Conservation (phyloP, 1,284 basidiomycete genomes). For the Tilletiopsis washingtonensis region DNA sequence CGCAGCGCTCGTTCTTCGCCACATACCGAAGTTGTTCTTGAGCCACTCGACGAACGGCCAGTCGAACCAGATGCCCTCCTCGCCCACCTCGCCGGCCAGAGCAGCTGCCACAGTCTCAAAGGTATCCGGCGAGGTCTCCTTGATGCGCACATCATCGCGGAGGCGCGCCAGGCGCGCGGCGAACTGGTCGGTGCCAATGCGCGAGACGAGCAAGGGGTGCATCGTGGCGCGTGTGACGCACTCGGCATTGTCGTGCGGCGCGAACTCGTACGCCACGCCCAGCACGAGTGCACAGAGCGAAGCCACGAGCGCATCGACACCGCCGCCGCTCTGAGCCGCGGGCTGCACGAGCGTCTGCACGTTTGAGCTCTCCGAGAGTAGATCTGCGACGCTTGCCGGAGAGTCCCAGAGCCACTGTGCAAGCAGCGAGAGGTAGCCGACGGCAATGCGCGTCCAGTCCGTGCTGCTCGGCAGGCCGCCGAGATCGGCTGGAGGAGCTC, state of each 20-base stretch:
- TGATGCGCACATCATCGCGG: constrained; percentile 85
- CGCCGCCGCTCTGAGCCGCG: constrained; percentile 78
- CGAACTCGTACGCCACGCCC: constrained; percentile 68
- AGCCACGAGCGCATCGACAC: constrained; percentile 73
- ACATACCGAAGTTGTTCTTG: constrained; percentile 86
- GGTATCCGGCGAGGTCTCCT: constrained; percentile 72
- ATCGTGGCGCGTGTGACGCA: constrained; percentile 11
- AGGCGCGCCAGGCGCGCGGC: constrained; percentile 76
- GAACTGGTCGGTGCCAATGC: constrained; percentile 76
- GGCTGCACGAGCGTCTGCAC: constrained; percentile 73
- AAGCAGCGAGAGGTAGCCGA: constrained; percentile 74
- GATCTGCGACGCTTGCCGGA: constrained; percentile 74
- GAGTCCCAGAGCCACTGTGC: constrained; percentile 97
- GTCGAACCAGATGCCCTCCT: constrained; percentile 93
- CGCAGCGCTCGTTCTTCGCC: background rate
- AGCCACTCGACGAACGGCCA: constrained; percentile 99
- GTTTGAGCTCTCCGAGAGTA: constrained; percentile 77
- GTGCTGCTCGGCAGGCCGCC: constrained; percentile 12
- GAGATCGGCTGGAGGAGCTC: background rate
- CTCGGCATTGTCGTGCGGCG: constrained; percentile 2
- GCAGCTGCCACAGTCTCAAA: constrained; percentile 37
- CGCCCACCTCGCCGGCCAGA: constrained; percentile 51
- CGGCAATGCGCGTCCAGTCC: constrained; percentile 75
- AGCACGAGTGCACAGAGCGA: constrained; percentile 85
- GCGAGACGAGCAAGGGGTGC: constrained; percentile 67